Evolutionary conservation across 163 green algal genomes (phyloP).

Genomic region (Picocystis sp.): DNA sequence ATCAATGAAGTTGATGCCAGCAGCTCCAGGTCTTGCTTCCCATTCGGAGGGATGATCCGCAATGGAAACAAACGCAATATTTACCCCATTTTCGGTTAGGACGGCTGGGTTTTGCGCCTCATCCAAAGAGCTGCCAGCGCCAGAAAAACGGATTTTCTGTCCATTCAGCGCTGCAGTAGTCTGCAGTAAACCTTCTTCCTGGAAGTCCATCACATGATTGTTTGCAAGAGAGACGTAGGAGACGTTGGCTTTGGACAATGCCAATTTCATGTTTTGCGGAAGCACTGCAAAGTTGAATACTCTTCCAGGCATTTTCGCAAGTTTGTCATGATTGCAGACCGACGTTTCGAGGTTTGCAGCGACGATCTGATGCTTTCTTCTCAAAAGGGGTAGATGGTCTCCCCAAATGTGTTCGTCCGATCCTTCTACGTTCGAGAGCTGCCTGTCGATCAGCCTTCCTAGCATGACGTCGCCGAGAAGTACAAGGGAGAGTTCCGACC

Average conservation of each 20-base stretch:
- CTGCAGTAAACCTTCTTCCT: slow-evolving; percentile 23
- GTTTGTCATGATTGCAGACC: slow-evolving; percentile 31
- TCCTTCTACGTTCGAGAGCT: slow-evolving; percentile 8
- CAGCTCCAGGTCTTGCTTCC: slow-evolving; percentile 21
- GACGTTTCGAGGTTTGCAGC: slow-evolving; percentile 30
- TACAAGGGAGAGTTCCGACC: slow-evolving; percentile 5
- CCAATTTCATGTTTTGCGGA: slow-evolving; percentile 20
- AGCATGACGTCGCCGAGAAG: slow-evolving; percentile 40
- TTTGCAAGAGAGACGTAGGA: slow-evolving; percentile 34
- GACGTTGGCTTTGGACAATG: slow-evolving; percentile 14
- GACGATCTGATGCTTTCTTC: slow-evolving; percentile 22
- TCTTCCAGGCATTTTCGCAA: slow-evolving; percentile 19
- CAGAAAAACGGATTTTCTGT: slow-evolving; percentile 21
- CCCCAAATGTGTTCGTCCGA: slow-evolving; percentile 24
- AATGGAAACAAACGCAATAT: slow-evolving; percentile 32
- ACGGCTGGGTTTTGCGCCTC: slow-evolving; percentile 21
- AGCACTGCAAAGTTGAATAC: slow-evolving; percentile 44
- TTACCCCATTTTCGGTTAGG: slow-evolving; percentile 15
- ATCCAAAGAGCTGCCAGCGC: slow-evolving; percentile 16
- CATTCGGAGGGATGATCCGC: slow-evolving; percentile 36
- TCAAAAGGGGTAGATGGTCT: slow-evolving; percentile 29
- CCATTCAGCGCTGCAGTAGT: slow-evolving; percentile 20
- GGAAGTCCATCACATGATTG: slow-evolving; percentile 45
- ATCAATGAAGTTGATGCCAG: slow-evolving; percentile 33
- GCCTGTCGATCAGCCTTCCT: slow-evolving; percentile 24